These are phyloP conservation scores for Russula compacta DNA, from an alignment of 768 basidiomycete genomes.

Conservation along the genomic window DNA sequence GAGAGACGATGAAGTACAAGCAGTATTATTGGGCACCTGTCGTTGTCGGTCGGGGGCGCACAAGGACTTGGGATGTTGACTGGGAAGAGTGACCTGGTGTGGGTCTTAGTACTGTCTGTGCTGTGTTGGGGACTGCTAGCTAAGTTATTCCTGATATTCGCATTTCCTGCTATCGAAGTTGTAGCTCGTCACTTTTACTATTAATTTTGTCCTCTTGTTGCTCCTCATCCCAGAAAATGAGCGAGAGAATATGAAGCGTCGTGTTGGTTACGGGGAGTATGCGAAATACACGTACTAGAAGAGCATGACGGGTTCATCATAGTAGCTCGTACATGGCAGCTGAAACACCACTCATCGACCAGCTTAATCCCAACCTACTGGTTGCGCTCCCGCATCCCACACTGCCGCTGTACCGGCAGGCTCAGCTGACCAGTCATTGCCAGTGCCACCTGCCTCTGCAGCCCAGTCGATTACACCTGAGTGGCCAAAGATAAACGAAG, in stretches of 20 bases:
- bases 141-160: constrained; percentile 15
- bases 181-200: constrained; percentile 4
- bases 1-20: constrained; percentile 75
- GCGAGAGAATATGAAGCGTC: not conserved
- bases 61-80: constrained; percentile 19
- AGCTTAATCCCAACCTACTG: constrained; percentile 19
- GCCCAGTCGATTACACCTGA: constrained; percentile 30
- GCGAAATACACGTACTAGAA: constrained; percentile 1
- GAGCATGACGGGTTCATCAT: constrained; percentile 6
- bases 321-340: constrained; percentile 11
- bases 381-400: constrained; percentile 10
- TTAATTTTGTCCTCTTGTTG: not conserved
- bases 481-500: constrained; percentile 6
- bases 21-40: constrained; percentile 77
- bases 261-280: constrained; percentile 7
- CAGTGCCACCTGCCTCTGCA: constrained; percentile 25
- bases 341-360: constrained; percentile 5
- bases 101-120: too few species aligned
- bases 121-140: not conserved
- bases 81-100: constrained; percentile 16
- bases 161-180: not conserved
- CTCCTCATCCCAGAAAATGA: not conserved
- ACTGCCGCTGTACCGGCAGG: constrained; percentile 18
- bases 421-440: constrained; percentile 27
- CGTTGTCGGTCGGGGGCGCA: constrained; percentile 11